Percentiles rank a stretch among this genome's conserved stretches.
Evolutionary conservation across 1,139 yeast genomes (phyloP).

Genomic region (Yamadazyma epiphylla): DNA sequence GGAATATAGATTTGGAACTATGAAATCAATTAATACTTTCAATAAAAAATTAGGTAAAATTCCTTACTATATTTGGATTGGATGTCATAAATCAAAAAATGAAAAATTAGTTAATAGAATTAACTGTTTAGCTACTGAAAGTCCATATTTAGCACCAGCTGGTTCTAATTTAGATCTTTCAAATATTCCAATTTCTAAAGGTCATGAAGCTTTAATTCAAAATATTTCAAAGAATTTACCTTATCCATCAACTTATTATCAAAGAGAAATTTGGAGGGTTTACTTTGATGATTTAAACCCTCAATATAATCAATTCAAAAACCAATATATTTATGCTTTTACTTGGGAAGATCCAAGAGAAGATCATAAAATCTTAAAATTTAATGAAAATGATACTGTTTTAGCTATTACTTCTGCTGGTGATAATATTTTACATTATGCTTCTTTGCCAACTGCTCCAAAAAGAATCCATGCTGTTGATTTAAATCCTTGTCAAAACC

Average conservation of each 20-base stretch:
- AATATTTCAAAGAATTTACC: conserved; percentile 67
- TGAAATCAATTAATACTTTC: conserved; percentile 66
- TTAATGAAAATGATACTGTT: conserved; percentile 63
- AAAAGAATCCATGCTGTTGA: conserved; percentile 80
- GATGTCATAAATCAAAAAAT: conserved; percentile 67
- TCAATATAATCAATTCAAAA: conserved; percentile 64
- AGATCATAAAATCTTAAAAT: conserved; percentile 62
- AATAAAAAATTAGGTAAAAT: conserved; percentile 65
- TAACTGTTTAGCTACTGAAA: conserved; percentile 73
- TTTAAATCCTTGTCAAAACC: conserved; percentile 79
- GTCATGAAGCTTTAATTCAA: conserved; percentile 69
- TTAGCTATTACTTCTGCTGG: conserved; percentile 86
- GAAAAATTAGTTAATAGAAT: conserved; percentile 58
- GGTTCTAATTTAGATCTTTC: conserved; percentile 13
- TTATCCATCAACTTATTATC: conserved; percentile 75
- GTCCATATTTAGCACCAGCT: conserved; percentile 72
- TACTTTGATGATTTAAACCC: conserved; percentile 71
- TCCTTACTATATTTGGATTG: conserved; percentile 82
- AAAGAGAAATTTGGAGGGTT: conserved; percentile 72
- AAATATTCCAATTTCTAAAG: conserved; percentile 51
- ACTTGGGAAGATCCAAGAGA: conserved; percentile 92
- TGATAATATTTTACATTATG: conserved; percentile 73
- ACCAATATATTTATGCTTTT: conserved; percentile 80
- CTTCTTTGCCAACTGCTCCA: conserved; percentile 68
- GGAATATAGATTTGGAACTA: conserved; percentile 77